These are phyloP conservation scores for Aphanomyces euteiches DNA, from an alignment of 352 stramenopile genomes.

Conservation along the genomic window DNA sequence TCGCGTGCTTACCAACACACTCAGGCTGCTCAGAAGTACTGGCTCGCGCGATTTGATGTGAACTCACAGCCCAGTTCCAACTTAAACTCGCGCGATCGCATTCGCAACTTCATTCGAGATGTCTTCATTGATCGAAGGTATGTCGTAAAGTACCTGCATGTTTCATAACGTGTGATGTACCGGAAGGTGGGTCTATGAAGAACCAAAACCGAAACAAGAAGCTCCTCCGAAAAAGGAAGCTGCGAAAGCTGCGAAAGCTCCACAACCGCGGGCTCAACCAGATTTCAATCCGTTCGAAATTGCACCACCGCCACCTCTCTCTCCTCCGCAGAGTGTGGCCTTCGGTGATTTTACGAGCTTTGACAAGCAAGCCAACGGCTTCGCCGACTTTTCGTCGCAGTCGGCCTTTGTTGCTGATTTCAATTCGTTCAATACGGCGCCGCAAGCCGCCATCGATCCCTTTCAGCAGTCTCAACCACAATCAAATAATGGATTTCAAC, in stretches of 20 bases:
- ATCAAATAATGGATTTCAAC: conserved; percentile 18
- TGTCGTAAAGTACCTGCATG: no score
- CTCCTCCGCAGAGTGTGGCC: conserved; percentile 24
- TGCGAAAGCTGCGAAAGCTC: conserved; percentile 41
- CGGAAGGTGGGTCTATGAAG: conserved; percentile 73
- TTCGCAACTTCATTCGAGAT: conserved; percentile 84
- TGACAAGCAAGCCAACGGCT: conserved; percentile 40
- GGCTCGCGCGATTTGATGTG: conserved; percentile 74
- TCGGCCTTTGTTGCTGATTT: conserved; percentile 34
- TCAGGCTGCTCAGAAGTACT: conserved; percentile 81
- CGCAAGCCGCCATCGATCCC: neutral
- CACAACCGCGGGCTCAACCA: conserved; percentile 1
- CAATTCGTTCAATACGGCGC: conserved; percentile 13
- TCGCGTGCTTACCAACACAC: no score
- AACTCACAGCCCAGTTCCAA: conserved; percentile 65
- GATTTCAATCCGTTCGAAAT: conserved; percentile 29
- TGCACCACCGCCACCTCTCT: conserved; percentile 1
- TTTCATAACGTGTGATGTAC: no score
- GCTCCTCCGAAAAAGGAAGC: conserved; percentile 42
- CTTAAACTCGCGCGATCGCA: conserved; percentile 71
- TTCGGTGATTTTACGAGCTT: conserved; percentile 83
- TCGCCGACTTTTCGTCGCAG: conserved; percentile 47
- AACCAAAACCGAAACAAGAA: conserved; percentile 48
- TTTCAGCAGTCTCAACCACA: neutral
- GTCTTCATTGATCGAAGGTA: conserved; percentile 77